phyloP scores from a whole-genome alignment of 2,329 filamentous ascomycete species.

The Aspergillus costaricaensis region DNA sequence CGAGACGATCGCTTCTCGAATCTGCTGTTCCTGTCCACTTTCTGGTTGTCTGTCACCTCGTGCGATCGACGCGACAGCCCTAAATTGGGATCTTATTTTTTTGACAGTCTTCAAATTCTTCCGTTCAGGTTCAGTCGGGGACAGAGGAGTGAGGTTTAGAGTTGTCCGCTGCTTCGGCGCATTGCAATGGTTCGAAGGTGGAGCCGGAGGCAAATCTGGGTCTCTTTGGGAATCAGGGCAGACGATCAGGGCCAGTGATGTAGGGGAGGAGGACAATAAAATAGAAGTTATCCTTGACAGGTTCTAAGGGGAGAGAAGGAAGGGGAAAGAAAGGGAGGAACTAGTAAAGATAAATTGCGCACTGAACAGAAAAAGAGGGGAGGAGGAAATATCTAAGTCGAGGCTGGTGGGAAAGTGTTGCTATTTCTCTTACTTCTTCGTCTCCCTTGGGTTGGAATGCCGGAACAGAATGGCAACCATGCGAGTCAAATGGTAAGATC shows the following conservation, averaged over 20 bases:
- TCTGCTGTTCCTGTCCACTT: not conserved
- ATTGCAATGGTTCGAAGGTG: constrained; percentile 11
- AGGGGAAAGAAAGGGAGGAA: not conserved
- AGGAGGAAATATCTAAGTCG: not conserved
- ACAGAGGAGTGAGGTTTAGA: constrained; percentile 1
- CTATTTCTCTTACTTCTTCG: not conserved
- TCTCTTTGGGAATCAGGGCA: not conserved
- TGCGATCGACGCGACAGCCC: constrained; percentile 18
- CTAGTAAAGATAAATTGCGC: not conserved
- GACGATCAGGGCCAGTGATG: not conserved
- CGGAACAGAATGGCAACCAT: constrained; percentile 13
- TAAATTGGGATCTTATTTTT: constrained; percentile 13
- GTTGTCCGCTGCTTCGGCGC: constrained; percentile 1
- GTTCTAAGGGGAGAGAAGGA: not conserved
- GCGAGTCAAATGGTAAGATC: constrained; percentile 17
- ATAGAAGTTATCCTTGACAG: no score
- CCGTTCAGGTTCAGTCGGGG: constrained; percentile 10
- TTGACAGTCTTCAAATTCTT: constrained; percentile 9
- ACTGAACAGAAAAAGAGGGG: not conserved
- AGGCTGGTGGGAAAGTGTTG: not conserved
- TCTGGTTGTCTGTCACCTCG: not conserved
- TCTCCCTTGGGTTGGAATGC: constrained; percentile 9
- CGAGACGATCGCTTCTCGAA: not conserved
- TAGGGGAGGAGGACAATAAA: no score
- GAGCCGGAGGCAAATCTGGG: constrained; percentile 1